Base-by-base conservation (phyloP, 257 asterid species). In the Ocimum tenuiflorum region DNA sequence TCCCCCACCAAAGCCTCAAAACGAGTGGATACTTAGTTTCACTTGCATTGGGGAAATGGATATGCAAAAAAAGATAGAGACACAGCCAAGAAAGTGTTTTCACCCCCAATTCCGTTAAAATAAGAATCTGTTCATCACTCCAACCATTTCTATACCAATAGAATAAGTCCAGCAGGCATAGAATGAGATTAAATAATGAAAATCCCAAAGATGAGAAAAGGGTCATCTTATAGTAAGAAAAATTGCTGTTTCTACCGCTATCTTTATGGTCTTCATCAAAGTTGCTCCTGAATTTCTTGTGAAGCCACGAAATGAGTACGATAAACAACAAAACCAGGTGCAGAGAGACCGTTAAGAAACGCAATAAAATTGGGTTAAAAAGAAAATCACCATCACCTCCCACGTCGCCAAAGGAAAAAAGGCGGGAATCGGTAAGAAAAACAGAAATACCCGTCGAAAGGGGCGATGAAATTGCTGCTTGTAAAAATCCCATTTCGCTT, bases 111-210 rank as follows among this genome's bases (percentile, higher is more conserved):
- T 91, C 98, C 23, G 58, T 24, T 46, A 75, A 64, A 41, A 82
- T 76, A 35, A 78, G 48, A 31, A 83, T 73, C 73, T 91, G 83
- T 84, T 91, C 95, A 64, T 88, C 91, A 35, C 84, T 78, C 92
- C 94, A 91, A 45, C 91, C 95, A 73, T 50, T 82, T 77, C 63
- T 74, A 71, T 83, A 85, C 96, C 95, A 91, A 54, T 75, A 82
- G 57, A 86, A 88, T 41, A 73, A 82, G 81, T 73, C 65, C 62
- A 87, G 65, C 2, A 83, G 58, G 78, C 88, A 78, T 7, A 88
- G 65, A 54, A 70, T 62, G 39, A 88, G 78, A 73, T 84, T 86
- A 49, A 88, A 72, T 3, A 73, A 51, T 4, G 85, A 80, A 39
- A 91, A 56, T 18, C 75, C 48, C 69, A 82, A 62, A 43, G 82